Evolutionary conservation across 169 alveolate species (phyloP).

Genomic region (Cryptosporidium muris): DNA sequence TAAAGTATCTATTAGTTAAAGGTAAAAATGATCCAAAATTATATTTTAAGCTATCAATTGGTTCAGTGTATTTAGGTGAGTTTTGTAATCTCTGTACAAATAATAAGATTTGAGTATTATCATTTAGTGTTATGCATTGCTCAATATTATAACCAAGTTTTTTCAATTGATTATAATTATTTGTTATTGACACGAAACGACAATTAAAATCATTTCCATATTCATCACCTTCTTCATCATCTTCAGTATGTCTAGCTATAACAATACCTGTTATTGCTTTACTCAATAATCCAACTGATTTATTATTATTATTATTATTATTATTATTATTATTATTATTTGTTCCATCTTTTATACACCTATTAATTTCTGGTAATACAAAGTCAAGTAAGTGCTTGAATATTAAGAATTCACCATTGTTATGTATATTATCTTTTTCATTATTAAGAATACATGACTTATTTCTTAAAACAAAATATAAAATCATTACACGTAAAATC

Average conservation of each 20-base stretch:
- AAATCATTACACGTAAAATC: conserved; percentile 6
- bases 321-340: background rate
- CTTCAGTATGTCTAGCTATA: conserved; percentile 8
- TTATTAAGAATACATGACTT: too few relatives aligned
- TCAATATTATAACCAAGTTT: background rate
- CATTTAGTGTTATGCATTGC: background rate
- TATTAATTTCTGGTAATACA: conserved; percentile 20
- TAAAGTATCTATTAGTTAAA: background rate
- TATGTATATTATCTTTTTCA: too few relatives aligned
- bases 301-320: background rate
- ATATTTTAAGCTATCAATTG: background rate
- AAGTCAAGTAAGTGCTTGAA: conserved; percentile 7
- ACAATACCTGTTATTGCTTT: conserved; percentile 50
- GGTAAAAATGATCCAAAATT: background rate
- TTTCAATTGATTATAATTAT: background rate
- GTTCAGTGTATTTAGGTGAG: conserved; percentile 10
- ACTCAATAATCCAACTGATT: background rate
- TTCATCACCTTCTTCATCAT: conserved; percentile 3
- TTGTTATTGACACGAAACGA: conserved; percentile 6
- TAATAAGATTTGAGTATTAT: conserved; percentile 5
- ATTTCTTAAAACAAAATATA: conserved; percentile 10
- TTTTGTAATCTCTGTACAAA: conserved; percentile 30
- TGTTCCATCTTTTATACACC: background rate
- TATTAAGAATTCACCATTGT: conserved; percentile 12
- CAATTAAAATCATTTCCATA: conserved; percentile 11